Percentiles rank a stretch among this genome's conserved stretches.
Evolutionary conservation across 2,329 filamentous ascomycete species (phyloP).

Genomic region (Diaporthe velutina): DNA sequence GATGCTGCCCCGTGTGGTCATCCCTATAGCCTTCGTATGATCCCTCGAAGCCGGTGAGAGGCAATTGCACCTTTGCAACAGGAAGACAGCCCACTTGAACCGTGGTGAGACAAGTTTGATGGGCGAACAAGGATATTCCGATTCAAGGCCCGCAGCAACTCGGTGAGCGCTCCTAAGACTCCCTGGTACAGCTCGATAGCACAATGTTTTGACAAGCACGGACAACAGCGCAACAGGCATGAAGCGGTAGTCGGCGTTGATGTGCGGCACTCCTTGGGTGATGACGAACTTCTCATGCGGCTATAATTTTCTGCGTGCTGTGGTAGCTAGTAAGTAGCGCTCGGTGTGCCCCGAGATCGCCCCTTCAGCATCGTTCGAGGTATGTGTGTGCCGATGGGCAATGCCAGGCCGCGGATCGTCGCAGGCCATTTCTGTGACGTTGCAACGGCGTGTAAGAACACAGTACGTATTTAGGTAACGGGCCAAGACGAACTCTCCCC

Average conservation of each 20-base stretch:
- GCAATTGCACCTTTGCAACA: background rate
- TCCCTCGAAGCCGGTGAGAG: background rate
- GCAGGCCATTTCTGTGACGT: background rate
- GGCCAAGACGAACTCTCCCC: background rate
- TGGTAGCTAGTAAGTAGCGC: background rate
- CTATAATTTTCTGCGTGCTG: background rate
- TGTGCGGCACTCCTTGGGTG: background rate
- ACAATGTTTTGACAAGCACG: background rate
- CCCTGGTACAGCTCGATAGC: background rate
- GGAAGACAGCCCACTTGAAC: background rate
- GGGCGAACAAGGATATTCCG: background rate
- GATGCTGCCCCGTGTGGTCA: slow-evolving; percentile 1
- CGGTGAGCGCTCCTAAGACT: background rate
- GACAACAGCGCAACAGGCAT: background rate
- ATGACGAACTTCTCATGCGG: background rate
- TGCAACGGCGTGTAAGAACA: background rate
- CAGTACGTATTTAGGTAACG: background rate
- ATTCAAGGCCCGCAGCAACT: background rate
- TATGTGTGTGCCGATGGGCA: background rate
- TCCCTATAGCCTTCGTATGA: background rate
- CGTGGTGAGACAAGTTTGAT: background rate
- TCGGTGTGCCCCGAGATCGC: background rate
- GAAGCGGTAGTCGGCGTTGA: background rate
- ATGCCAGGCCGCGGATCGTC: background rate
- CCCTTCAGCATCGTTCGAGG: background rate